Evolutionary conservation across 352 stramenopile genomes (phyloP).

Genomic region (Globisporangium alternatum): DNA sequence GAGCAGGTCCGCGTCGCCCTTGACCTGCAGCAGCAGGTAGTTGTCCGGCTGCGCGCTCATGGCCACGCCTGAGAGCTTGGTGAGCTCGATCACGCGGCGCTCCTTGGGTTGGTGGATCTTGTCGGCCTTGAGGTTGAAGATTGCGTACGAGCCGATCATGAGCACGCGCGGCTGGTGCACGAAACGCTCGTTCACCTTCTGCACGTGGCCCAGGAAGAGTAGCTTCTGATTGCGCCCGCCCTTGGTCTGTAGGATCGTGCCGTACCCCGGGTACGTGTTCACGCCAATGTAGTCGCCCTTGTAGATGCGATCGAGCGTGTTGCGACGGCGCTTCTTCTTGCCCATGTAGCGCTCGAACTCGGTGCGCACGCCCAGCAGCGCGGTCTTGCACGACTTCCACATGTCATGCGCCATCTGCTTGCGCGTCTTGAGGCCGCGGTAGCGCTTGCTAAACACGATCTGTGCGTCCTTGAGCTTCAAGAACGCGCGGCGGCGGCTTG

Average conservation of each 20-base stretch:
- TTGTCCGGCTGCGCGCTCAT: slow-evolving; percentile 82
- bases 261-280: slow-evolving; percentile 66
- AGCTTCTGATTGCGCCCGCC: slow-evolving; percentile 46
- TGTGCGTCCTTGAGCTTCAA: slow-evolving; percentile 56
- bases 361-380: slow-evolving; percentile 70
- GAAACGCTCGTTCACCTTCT: slow-evolving; percentile 85
- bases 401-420: slow-evolving; percentile 65
- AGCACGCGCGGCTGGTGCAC: slow-evolving; percentile 75
- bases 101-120: slow-evolving; percentile 84
- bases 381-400: slow-evolving; percentile 71
- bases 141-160: slow-evolving; percentile 65
- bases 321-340: slow-evolving; percentile 83
- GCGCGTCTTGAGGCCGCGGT: slow-evolving; percentile 68
- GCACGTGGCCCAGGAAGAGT: slow-evolving; percentile 63
- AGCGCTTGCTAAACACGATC: slow-evolving; percentile 76
- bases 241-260: slow-evolving; percentile 56
- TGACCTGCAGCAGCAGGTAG: slow-evolving; percentile 75
- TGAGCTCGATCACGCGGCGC: slow-evolving; percentile 65
- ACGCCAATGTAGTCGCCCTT: slow-evolving; percentile 78
- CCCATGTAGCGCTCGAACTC: slow-evolving; percentile 83
- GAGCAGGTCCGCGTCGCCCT: slow-evolving; percentile 73
- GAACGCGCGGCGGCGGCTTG: slow-evolving; percentile 48
- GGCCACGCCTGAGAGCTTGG: slow-evolving; percentile 50
- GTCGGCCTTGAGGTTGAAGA: slow-evolving; percentile 86
- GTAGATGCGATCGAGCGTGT: slow-evolving; percentile 75